These are phyloP conservation scores for Thielaviopsis cerberus DNA, from an alignment of 2,329 filamentous ascomycete genomes.

Conservation along the genomic window DNA sequence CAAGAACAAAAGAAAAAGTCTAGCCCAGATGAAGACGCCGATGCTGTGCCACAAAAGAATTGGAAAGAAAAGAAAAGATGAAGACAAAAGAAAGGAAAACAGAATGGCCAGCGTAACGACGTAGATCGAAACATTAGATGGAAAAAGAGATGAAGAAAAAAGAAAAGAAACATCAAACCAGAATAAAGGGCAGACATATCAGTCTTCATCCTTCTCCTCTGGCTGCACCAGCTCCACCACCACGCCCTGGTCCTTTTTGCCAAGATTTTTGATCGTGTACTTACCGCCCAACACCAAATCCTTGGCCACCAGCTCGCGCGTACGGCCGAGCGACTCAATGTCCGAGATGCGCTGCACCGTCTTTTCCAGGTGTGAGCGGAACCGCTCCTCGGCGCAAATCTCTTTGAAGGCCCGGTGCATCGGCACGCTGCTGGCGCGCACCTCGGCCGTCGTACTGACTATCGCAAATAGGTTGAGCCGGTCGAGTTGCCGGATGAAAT, in stretches of 20 bases:
- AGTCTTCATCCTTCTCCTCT: constrained; percentile 16
- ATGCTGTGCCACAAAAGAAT: background rate
- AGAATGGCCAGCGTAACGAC: background rate
- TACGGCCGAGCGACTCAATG: constrained; percentile 83
- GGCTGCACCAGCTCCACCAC: constrained; percentile 27
- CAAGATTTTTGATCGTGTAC: constrained; percentile 42
- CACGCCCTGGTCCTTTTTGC: constrained; percentile 18
- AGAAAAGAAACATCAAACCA: background rate
- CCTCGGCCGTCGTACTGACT: constrained; percentile 56
- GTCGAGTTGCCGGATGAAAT: constrained; percentile 86
- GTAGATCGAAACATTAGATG: too few relatives aligned
- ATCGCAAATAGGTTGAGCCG: constrained; percentile 92
- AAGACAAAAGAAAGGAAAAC: background rate
- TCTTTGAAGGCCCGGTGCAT: constrained; percentile 87
- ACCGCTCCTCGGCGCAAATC: constrained; percentile 59
- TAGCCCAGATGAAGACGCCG: background rate
- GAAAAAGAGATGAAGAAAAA: background rate
- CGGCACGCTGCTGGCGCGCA: constrained; percentile 82
- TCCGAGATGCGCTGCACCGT: constrained; percentile 74
- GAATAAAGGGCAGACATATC: background rate
- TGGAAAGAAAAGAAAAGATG: background rate
- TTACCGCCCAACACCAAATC: constrained; percentile 72
- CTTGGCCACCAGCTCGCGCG: constrained; percentile 88
- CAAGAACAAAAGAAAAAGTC: background rate
- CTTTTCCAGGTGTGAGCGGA: constrained; percentile 62